Evolutionary conservation across 495 filamentous ascomycete genomes (phyloP).

Genomic region (Mytilinidion resinicola): DNA sequence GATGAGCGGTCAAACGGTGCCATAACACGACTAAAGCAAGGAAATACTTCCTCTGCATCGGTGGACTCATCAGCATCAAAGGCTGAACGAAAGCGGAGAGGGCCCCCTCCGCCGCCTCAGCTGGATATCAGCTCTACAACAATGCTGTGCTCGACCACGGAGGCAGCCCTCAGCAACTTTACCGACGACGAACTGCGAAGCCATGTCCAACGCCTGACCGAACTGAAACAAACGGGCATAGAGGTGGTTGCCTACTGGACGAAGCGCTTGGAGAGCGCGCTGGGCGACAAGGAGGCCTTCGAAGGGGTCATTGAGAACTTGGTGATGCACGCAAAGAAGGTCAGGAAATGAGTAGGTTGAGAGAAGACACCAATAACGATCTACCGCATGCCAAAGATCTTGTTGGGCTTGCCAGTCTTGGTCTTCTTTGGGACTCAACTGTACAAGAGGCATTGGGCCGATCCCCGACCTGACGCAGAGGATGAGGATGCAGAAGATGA

Average conservation of each 20-base stretch:
- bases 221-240: constrained; percentile 59
- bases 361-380: too few species aligned
- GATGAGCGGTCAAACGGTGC: constrained; percentile 46
- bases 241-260: constrained; percentile 86
- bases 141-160: constrained; percentile 74
- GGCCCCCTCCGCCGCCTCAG: constrained; percentile 60
- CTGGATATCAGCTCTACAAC: constrained; percentile 73
- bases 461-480: too few species aligned
- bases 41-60: constrained; percentile 51
- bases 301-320: constrained; percentile 97
- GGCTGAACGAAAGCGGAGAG: constrained; percentile 41
- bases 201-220: constrained; percentile 68
- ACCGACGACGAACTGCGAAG: constrained; percentile 65
- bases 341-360: constrained; percentile 50
- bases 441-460: too few species aligned
- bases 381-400: too few species aligned
- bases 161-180: constrained; percentile 68
- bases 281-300: constrained; percentile 90
- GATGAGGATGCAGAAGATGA: too few species aligned
- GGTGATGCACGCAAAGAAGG: constrained; percentile 87
- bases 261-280: constrained; percentile 70
- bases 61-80: constrained; percentile 46
- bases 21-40: constrained; percentile 46
- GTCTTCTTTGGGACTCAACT: too few species aligned
- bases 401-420: too few species aligned